These are phyloP conservation scores for Penicillium fimorum DNA, from an alignment of 495 filamentous ascomycete species.

Conservation along the genomic window DNA sequence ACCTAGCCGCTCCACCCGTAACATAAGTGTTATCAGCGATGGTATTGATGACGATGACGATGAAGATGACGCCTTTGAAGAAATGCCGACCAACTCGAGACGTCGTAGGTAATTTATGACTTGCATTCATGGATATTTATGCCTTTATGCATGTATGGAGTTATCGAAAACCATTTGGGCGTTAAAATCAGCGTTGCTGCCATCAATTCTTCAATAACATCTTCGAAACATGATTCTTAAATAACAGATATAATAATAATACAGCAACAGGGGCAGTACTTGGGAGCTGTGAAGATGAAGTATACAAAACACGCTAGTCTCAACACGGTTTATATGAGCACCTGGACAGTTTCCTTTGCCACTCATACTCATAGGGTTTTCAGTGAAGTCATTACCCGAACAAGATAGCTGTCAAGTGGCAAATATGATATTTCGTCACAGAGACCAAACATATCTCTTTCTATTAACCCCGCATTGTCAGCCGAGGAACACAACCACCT, in stretches of 20 bases:
- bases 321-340: background rate
- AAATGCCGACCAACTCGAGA: constrained; percentile 31
- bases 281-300: background rate
- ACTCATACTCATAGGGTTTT: background rate
- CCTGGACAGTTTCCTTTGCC: background rate
- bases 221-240: background rate
- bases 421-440: background rate
- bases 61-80: constrained; percentile 81
- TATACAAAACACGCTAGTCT: background rate
- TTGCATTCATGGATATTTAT: background rate
- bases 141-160: constrained; percentile 8
- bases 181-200: constrained; percentile 3
- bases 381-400: background rate
- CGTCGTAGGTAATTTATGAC: constrained; percentile 17
- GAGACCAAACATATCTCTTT: background rate
- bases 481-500: constrained; percentile 9
- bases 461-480: constrained; percentile 8
- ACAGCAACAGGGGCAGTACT: background rate
- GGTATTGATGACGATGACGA: constrained; percentile 77
- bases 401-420: background rate
- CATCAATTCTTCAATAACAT: background rate
- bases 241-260: background rate
- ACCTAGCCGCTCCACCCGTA: constrained; percentile 41
- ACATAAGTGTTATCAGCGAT: constrained; percentile 39
- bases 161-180: background rate